A percentile compares a stretch with the other conserved stretches of the same genome.
Conservation (phyloP, 1,284 basidiomycete species). For the Pseudomicrostroma phylloplanum region DNA sequence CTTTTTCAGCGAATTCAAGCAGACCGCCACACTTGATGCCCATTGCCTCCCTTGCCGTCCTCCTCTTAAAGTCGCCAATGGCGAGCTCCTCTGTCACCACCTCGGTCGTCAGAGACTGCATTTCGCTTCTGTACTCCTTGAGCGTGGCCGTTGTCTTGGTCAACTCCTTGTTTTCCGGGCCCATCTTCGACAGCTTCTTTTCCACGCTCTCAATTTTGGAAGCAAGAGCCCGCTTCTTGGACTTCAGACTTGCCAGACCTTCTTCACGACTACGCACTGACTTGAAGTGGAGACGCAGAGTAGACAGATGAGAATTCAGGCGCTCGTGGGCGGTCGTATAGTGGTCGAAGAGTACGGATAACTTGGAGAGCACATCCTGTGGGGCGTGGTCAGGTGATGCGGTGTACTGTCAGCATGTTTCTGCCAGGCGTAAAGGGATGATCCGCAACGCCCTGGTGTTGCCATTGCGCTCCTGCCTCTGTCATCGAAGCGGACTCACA, state of each 20-base stretch:
- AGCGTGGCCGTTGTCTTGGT: constrained; percentile 68
- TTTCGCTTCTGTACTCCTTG: constrained; percentile 69
- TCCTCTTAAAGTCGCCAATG: constrained; percentile 77
- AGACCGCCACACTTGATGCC: constrained; percentile 81
- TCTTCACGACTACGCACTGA: constrained; percentile 77
- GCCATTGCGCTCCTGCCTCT: background rate
- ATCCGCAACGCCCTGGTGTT: background rate
- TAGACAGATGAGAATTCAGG: constrained; percentile 68
- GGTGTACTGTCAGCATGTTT: background rate
- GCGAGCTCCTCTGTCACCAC: constrained; percentile 77
- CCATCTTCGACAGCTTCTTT: constrained; percentile 83
- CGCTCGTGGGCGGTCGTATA: constrained; percentile 65
- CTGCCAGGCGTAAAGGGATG: too few species aligned
- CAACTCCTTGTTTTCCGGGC: constrained; percentile 77
- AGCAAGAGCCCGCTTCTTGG: constrained; percentile 63
- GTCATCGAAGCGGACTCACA: constrained; percentile 54
- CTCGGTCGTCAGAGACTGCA: constrained; percentile 67
- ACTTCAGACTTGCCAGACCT: constrained; percentile 68
- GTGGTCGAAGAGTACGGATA: constrained; percentile 65
- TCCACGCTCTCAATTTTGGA: constrained; percentile 79
- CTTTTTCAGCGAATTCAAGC: constrained; percentile 77
- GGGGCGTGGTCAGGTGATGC: background rate
- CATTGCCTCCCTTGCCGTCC: constrained; percentile 65
- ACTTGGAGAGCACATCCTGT: constrained; percentile 70
- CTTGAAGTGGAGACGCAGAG: constrained; percentile 61